These are phyloP conservation scores for Stephanodiscus minutulus DNA, from an alignment of 108 stramenopile genomes.

Conservation along the genomic window DNA sequence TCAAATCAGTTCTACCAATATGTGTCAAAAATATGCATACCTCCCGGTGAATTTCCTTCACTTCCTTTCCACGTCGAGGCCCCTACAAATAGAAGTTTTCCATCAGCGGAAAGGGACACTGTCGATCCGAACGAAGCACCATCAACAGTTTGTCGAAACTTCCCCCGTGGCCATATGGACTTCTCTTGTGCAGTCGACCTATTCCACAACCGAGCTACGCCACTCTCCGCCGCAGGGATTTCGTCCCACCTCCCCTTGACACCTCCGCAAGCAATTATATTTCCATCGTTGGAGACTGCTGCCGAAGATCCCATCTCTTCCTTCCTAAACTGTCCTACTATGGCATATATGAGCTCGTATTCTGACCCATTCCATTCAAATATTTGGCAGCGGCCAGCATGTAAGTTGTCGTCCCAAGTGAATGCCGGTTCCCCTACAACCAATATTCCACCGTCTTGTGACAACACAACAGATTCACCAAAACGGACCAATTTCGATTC, in stretches of 20 bases:
- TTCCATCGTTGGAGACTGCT: not conserved
- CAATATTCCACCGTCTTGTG: slow-evolving; percentile 23
- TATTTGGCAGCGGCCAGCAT: not conserved
- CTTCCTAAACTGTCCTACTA: not conserved
- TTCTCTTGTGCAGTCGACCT: not conserved
- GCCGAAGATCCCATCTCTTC: not conserved
- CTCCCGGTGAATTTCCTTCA: not conserved
- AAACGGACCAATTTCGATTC: not conserved
- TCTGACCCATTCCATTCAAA: not conserved
- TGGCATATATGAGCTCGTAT: not conserved
- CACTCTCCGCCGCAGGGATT: not conserved
- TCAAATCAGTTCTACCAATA: not conserved
- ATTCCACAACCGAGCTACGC: slow-evolving; percentile 3
- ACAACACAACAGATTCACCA: slow-evolving; percentile 31
- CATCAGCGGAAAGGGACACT: not conserved
- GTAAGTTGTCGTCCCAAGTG: not conserved
- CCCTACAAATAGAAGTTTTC: not conserved
- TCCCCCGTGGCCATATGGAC: not conserved
- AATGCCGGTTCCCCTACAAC: slow-evolving; percentile 21
- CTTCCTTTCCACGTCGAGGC: not conserved
- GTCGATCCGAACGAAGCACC: not conserved
- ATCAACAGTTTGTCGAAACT: not conserved
- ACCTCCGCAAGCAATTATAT: slow-evolving; percentile 3
- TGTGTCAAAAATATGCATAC: slow-evolving; percentile 2
- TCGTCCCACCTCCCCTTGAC: not conserved